phyloP scores from a whole-genome alignment of 352 stramenopile species.

The Peronospora farinosa region DNA sequence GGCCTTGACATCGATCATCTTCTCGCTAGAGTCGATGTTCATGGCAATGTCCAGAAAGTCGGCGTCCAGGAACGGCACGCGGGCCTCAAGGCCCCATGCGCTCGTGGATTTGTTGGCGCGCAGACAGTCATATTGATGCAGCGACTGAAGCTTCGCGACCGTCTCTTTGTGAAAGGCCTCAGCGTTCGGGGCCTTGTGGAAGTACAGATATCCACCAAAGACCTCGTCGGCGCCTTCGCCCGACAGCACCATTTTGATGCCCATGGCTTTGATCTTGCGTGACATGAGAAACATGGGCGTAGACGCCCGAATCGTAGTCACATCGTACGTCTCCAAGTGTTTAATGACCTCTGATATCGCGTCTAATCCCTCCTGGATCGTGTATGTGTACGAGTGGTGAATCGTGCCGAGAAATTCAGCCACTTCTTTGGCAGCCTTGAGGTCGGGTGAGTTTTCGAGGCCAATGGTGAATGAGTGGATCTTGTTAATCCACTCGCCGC shows the following conservation, averaged over 20 bases:
- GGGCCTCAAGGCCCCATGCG: conserved; percentile 96
- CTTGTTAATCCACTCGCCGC: conserved; percentile 84
- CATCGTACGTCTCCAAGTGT: conserved; percentile 97
- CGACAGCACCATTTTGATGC: conserved; percentile 99
- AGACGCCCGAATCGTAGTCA: conserved; percentile 96
- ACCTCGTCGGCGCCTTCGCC: conserved; percentile 98
- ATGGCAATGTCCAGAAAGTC: conserved; percentile 98
- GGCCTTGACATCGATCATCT: conserved; percentile 93
- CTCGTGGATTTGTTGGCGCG: conserved; percentile 98
- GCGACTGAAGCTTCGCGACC: conserved; percentile 92
- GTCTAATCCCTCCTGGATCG: conserved; percentile 96
- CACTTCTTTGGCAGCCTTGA: conserved; percentile 94
- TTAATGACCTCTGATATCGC: conserved; percentile 96
- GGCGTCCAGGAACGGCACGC: conserved; percentile 97
- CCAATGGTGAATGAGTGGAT: conserved; percentile 99
- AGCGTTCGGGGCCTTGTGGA: conserved; percentile 97
- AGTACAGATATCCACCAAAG: conserved; percentile 99
- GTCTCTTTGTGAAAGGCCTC: conserved; percentile 89
- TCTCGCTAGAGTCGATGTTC: conserved; percentile 95
- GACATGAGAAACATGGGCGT: conserved; percentile 99
- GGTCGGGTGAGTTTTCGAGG: conserved; percentile 93
- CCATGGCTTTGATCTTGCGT: conserved; percentile 99
- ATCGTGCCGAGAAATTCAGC: conserved; percentile 96
- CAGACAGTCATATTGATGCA: conserved; percentile 98
- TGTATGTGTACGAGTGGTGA: conserved; percentile 99